Evolutionary conservation across 345 rosid species (phyloP), one percentile per base, ranked within the genome.

Genomic region (Erucastrum elatum): DNA sequence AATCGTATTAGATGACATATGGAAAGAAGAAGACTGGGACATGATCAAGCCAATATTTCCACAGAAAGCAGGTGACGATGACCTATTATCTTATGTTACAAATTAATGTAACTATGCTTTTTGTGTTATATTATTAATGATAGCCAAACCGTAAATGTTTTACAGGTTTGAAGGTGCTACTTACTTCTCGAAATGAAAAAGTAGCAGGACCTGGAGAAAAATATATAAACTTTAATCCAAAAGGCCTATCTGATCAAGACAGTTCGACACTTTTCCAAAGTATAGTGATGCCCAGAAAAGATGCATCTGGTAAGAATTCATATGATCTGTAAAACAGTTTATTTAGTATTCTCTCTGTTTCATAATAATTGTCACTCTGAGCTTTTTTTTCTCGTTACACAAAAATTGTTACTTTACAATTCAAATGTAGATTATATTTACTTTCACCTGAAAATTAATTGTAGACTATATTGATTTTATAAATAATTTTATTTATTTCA

Each of bases 1-100:
- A 35, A 82, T 87, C 66, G 76, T 88, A 1, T 74, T 86, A 8
- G 87, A 88, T 26, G 88, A 86, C n/a, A 74, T 84, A 5, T 86
- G 86, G 88, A 76, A 49, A 11, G 67, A 6, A 1, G 7, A 74
- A 1, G 82, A 78, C 13, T 88, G 87, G 87, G 73, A 71, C 8
- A 1, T 3, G 15, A 29, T 86, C 13, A 53, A 70, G 8, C 67
- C 25, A 0, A 81, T 76, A 5, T 58, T 58, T 25, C 63, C 63
- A 21, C 13, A 1, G 5, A 17, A 9, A 1, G 29, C 6, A 70
- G 49, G 74, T 70, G 21, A 21, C 21, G 15, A 49, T 49, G 5
- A 53, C 15, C 16, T 70, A 21, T 21, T 21, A 21, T 21, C 21
- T 21, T 21, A 21, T 21, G 21, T 21, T 21, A 21, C 21, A 13